Conservation (phyloP, 2,329 filamentous ascomycete genomes). For the Penicillium sp. region DNA sequence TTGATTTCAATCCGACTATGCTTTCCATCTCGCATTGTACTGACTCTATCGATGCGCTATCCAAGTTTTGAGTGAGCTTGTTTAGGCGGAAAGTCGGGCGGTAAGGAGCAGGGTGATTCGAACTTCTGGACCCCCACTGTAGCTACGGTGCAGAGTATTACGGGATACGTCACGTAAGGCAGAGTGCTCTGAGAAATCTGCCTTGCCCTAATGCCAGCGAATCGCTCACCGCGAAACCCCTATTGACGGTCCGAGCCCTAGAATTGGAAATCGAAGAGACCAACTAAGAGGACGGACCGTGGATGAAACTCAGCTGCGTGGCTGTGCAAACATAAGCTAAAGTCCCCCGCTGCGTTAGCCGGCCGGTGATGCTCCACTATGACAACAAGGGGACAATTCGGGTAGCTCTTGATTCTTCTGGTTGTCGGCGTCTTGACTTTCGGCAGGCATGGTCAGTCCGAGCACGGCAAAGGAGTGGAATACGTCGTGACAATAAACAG, state of each 20-base stretch:
- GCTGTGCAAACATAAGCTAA: constrained; percentile 31
- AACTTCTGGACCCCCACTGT: no score
- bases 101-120: no score
- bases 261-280: background rate
- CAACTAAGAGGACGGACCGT: constrained; percentile 17
- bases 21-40: no score
- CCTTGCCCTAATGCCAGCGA: constrained; percentile 20
- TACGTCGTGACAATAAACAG: no score
- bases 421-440: background rate
- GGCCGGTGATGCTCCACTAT: constrained; percentile 5
- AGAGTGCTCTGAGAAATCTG: constrained; percentile 18
- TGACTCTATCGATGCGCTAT: no score
- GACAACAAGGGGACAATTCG: background rate
- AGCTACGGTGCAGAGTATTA: background rate
- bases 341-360: constrained; percentile 6
- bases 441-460: background rate
- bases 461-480: background rate
- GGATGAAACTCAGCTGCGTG: constrained; percentile 33
- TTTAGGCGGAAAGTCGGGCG: no score
- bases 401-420: background rate
- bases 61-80: no score
- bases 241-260: constrained; percentile 12
- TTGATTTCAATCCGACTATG: no score
- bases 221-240: background rate
- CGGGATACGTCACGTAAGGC: constrained; percentile 14